These are phyloP conservation scores for Phytophthora megakarya DNA, from an alignment of 352 stramenopile genomes.

Conservation along the genomic window DNA sequence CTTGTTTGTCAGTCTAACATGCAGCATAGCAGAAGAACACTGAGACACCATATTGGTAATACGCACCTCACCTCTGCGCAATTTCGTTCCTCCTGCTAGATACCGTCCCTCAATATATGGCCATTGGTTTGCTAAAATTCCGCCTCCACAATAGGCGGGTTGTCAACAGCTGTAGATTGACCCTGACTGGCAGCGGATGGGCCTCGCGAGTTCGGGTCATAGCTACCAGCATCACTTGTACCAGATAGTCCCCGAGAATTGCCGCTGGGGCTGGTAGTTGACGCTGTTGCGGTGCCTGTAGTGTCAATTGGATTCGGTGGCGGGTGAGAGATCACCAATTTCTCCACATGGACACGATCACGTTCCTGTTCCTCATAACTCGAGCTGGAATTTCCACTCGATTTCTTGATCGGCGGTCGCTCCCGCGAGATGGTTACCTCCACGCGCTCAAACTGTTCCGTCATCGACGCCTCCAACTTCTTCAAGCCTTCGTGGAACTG, in stretches of 20 bases:
- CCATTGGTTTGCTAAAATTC: slow-evolving; percentile 42
- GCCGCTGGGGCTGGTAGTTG: slow-evolving; percentile 17
- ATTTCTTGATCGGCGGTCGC: slow-evolving; percentile 48
- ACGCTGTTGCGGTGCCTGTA: slow-evolving; percentile 12
- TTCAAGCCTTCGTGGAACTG: slow-evolving; percentile 58
- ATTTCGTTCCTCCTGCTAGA: slow-evolving; percentile 13
- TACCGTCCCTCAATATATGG: slow-evolving; percentile 30
- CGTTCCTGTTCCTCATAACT: slow-evolving; percentile 39
- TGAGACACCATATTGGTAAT: slow-evolving; percentile 25
- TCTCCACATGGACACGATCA: slow-evolving; percentile 43
- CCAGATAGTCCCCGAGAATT: slow-evolving; percentile 18
- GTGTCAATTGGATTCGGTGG: slow-evolving; percentile 20
- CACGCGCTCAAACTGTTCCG: slow-evolving; percentile 74
- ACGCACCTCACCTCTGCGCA: slow-evolving; percentile 14
- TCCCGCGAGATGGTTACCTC: slow-evolving; percentile 84
- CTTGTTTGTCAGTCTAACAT: slow-evolving; percentile 47
- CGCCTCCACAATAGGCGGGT: slow-evolving; percentile 36
- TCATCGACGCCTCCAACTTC: slow-evolving; percentile 70
- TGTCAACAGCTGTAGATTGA: slow-evolving; percentile 41
- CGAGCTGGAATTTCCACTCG: slow-evolving; percentile 35
- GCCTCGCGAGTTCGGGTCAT: slow-evolving; percentile 21
- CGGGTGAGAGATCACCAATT: slow-evolving; percentile 43
- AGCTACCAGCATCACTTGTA: slow-evolving; percentile 17
- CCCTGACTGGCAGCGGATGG: slow-evolving; percentile 33
- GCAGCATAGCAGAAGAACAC: slow-evolving; percentile 30